Percentiles rank a stretch among this genome's conserved stretches.
These are phyloP conservation scores for Royoungia palumana DNA, from an alignment of 768 basidiomycete species.

Conservation along the genomic window DNA sequence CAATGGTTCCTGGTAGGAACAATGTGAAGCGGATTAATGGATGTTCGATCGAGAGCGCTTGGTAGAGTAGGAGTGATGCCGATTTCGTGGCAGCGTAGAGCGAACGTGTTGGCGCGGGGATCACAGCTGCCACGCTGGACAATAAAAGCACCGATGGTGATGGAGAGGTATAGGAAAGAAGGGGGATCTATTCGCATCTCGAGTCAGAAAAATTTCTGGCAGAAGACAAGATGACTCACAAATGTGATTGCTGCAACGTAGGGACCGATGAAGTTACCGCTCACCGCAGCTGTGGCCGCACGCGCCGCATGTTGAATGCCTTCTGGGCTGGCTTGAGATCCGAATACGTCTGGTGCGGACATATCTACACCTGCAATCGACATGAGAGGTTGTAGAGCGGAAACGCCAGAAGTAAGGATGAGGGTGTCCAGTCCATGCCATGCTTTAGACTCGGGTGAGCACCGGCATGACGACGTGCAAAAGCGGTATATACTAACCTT, in stretches of 20 bases:
- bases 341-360: constrained; percentile 25
- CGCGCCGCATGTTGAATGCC: constrained; percentile 60
- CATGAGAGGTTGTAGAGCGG: constrained; percentile 74
- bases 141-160: constrained; percentile 76
- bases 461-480: neutral
- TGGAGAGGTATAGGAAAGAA: constrained; percentile 59
- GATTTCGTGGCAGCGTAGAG: constrained; percentile 84
- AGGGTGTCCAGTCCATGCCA: constrained; percentile 85
- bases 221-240: constrained; percentile 40
- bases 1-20: constrained; percentile 66
- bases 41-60: constrained; percentile 77
- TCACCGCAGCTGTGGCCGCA: constrained; percentile 52
- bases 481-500: constrained; percentile 37
- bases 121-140: constrained; percentile 72
- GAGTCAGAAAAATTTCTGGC: neutral
- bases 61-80: constrained; percentile 73
- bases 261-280: constrained; percentile 69
- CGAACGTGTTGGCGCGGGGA: constrained; percentile 83
- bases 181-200: constrained; percentile 56
- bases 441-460: constrained; percentile 38
- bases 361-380: constrained; percentile 58
- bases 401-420: constrained; percentile 79
- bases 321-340: constrained; percentile 42
- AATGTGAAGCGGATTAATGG: constrained; percentile 61
- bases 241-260: constrained; percentile 67